Conservation (phyloP, 495 filamentous ascomycete genomes). For the Amorphotheca resinae region DNA sequence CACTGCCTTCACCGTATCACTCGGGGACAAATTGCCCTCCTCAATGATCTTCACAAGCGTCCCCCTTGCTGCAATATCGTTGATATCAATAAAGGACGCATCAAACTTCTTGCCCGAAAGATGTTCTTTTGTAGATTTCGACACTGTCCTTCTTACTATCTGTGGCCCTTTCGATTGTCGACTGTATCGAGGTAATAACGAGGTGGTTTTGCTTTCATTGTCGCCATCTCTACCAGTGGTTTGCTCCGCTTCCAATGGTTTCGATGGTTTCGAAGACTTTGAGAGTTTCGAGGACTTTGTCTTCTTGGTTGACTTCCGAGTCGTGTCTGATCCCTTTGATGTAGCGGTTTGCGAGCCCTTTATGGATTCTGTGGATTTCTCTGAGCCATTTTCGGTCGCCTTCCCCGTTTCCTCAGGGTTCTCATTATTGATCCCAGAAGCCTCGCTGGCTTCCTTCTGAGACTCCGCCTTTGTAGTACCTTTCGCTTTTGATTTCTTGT, state of each 20-base stretch:
- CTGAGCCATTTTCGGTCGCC: background rate
- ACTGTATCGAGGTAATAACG: background rate
- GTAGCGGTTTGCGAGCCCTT: no score
- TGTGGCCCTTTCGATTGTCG: background rate
- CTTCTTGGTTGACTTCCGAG: background rate
- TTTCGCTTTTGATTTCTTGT: background rate
- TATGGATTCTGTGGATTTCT: no score
- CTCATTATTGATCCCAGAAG: background rate
- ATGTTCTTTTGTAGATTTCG: no score
- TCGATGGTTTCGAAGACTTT: background rate
- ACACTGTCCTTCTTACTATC: background rate
- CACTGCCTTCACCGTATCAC: background rate
- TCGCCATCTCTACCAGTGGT: background rate
- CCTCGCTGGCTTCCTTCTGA: background rate
- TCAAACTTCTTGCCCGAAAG: background rate
- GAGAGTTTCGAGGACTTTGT: background rate
- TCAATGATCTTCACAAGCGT: constrained; percentile 1
- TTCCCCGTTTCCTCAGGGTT: background rate
- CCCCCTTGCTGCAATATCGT: background rate
- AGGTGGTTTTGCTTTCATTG: background rate
- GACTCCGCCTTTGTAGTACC: background rate
- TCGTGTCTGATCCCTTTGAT: background rate
- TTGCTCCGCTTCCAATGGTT: background rate
- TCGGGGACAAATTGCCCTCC: background rate
- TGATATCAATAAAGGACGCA: background rate